Percentiles rank a stretch among this genome's conserved stretches.
Conservation (phyloP, 768 basidiomycete species). For the Boletus eberwhitei region DNA sequence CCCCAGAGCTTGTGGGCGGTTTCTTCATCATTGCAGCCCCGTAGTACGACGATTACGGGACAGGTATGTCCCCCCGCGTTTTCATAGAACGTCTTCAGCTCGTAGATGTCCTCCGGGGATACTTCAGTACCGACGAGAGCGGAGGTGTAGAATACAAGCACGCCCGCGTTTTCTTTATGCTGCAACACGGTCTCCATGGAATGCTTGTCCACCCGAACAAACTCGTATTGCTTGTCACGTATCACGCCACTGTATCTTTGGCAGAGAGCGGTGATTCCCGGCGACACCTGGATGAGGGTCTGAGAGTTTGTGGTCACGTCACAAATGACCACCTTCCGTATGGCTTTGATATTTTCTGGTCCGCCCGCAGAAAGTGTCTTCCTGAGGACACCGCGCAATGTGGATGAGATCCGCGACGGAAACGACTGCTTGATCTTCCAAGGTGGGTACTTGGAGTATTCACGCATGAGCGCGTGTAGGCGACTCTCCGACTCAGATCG, state of each 20-base stretch:
- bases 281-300: neutral
- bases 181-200: neutral
- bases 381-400: neutral
- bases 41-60: neutral
- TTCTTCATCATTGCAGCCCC: neutral
- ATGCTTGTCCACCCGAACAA: neutral
- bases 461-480: neutral
- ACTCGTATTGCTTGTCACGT: neutral
- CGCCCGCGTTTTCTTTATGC: neutral
- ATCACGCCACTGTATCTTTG: neutral
- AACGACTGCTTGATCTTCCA: conserved; percentile 1
- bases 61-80: neutral
- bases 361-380: no score
- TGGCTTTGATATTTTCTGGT: neutral
- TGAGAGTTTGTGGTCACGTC: neutral
- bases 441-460: neutral
- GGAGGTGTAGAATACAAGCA: neutral
- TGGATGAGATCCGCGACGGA: neutral
- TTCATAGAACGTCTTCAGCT: neutral
- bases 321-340: conserved; percentile 1
- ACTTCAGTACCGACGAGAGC: neutral
- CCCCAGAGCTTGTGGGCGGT: neutral
- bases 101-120: neutral
- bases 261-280: neutral
- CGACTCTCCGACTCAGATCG: neutral